Evolutionary conservation across 2,329 filamentous ascomycete species (phyloP).

Genomic region (Phyllosticta citrichinensis): DNA sequence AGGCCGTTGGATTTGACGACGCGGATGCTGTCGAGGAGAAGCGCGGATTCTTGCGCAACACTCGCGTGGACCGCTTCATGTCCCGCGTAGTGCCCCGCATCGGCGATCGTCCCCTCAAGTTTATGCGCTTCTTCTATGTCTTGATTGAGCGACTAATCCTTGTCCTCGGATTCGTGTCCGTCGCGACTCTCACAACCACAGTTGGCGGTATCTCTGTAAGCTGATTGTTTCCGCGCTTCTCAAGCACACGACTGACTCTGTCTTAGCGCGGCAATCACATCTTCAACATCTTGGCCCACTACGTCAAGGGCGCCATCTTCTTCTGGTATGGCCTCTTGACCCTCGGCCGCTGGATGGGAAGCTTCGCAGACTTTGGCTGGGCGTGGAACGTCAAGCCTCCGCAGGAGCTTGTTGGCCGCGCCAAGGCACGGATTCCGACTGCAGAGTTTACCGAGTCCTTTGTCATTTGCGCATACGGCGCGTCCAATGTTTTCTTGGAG

Average conservation of each 20-base stretch:
- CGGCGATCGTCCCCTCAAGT: slow-evolving; percentile 44
- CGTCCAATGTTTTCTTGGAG: slow-evolving; percentile 86
- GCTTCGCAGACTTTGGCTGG: slow-evolving; percentile 86
- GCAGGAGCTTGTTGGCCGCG: slow-evolving; percentile 46
- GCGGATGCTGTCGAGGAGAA: slow-evolving; percentile 38
- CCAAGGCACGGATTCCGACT: slow-evolving; percentile 54
- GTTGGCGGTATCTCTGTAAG: slow-evolving; percentile 80
- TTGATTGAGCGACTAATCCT: slow-evolving; percentile 68
- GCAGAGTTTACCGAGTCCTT: slow-evolving; percentile 86
- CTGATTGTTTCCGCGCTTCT: slow-evolving; percentile 13
- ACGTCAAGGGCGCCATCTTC: slow-evolving; percentile 90
- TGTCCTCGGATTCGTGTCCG: slow-evolving; percentile 62
- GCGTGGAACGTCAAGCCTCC: slow-evolving; percentile 80
- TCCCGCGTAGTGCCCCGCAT: slow-evolving; percentile 45
- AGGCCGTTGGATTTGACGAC: slow-evolving; percentile 25
- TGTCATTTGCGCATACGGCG: slow-evolving; percentile 82
- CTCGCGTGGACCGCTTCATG: slow-evolving; percentile 41
- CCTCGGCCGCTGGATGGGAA: slow-evolving; percentile 79
- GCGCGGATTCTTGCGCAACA: slow-evolving; percentile 36
- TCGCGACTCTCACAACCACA: slow-evolving; percentile 63
- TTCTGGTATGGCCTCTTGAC: slow-evolving; percentile 87
- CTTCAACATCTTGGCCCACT: slow-evolving; percentile 84
- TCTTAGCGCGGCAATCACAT: slow-evolving; percentile 54
- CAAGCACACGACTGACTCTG: slow-evolving; percentile 9
- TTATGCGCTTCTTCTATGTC: slow-evolving; percentile 52